Conservation (phyloP, 768 basidiomycete species). For the Mycena capillaripes region DNA sequence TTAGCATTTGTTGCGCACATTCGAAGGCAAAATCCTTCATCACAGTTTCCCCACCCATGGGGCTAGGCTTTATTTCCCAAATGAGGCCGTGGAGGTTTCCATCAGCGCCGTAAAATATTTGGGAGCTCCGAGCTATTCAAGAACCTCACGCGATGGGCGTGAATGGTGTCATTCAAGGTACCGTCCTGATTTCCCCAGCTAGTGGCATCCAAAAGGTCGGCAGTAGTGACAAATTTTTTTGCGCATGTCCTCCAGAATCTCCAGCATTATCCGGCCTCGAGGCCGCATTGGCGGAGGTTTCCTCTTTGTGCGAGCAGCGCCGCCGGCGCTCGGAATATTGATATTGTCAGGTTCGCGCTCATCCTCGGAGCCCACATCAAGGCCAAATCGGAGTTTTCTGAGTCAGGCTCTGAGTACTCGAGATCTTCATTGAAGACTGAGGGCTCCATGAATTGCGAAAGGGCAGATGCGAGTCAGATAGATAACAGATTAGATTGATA, state of each 20-base stretch:
- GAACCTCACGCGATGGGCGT: not conserved
- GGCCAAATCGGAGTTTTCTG: not conserved
- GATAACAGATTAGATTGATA: no score
- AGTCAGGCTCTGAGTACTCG: not conserved
- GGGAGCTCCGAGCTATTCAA: not conserved
- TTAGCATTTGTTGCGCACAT: not conserved
- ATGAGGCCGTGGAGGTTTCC: not conserved
- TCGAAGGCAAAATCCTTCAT: slow-evolving; percentile 6
- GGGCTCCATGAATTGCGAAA: no score
- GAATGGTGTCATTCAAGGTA: not conserved
- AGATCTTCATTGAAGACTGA: not conserved
- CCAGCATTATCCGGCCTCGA: no score
- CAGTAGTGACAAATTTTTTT: no score
- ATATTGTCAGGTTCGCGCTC: not conserved
- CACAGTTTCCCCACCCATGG: not conserved
- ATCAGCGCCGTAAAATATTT: not conserved
- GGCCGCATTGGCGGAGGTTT: not conserved
- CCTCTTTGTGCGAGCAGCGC: no score
- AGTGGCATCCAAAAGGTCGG: not conserved
- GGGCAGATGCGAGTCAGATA: no score
- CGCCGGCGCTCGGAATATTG: no score
- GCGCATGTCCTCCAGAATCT: no score
- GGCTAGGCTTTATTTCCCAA: not conserved
- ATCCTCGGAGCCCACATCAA: not conserved
- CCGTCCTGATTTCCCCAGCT: not conserved